phyloP scores from a whole-genome alignment of 2,329 filamentous ascomycete genomes.

The Fusarium nurragi region DNA sequence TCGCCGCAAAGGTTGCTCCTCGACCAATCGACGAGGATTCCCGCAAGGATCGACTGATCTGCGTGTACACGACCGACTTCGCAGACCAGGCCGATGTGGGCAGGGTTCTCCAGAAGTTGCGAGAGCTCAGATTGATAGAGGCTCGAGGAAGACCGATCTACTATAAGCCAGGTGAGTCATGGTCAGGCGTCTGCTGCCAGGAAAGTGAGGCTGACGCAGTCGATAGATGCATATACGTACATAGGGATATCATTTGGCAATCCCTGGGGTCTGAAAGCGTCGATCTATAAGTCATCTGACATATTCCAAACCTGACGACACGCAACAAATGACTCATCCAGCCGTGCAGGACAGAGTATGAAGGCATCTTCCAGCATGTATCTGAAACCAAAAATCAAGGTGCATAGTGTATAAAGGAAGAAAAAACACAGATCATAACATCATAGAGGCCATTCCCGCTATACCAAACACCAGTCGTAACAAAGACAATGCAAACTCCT shows the following conservation, averaged over 20 bases:
- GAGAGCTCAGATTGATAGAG: conserved; percentile 68
- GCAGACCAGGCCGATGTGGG: conserved; percentile 72
- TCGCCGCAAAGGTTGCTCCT: conserved; percentile 76
- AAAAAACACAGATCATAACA: conserved; percentile 23
- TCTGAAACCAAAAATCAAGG: background rate
- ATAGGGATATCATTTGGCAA: conserved; percentile 70
- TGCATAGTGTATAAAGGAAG: background rate
- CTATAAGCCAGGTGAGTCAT: conserved; percentile 76
- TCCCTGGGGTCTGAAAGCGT: conserved; percentile 68
- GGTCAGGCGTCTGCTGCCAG: background rate
- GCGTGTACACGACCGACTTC: conserved; percentile 82
- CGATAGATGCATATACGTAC: conserved; percentile 72
- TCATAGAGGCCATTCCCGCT: conserved; percentile 17
- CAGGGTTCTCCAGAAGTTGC: conserved; percentile 71
- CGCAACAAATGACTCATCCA: conserved; percentile 16
- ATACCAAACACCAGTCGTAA: conserved; percentile 24
- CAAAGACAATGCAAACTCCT: conserved; percentile 12
- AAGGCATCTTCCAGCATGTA: background rate
- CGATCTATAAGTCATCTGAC: conserved; percentile 62
- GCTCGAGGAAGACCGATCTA: conserved; percentile 65
- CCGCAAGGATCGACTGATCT: conserved; percentile 68
- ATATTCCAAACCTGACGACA: conserved; percentile 43
- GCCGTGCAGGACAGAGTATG: background rate
- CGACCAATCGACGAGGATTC: conserved; percentile 54
- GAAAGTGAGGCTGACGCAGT: conserved; percentile 23